A percentile compares a stretch with the other conserved stretches of the same genome.
These are phyloP conservation scores for Calvatia gigantea DNA, from an alignment of 768 basidiomycete species.

Conservation along the genomic window DNA sequence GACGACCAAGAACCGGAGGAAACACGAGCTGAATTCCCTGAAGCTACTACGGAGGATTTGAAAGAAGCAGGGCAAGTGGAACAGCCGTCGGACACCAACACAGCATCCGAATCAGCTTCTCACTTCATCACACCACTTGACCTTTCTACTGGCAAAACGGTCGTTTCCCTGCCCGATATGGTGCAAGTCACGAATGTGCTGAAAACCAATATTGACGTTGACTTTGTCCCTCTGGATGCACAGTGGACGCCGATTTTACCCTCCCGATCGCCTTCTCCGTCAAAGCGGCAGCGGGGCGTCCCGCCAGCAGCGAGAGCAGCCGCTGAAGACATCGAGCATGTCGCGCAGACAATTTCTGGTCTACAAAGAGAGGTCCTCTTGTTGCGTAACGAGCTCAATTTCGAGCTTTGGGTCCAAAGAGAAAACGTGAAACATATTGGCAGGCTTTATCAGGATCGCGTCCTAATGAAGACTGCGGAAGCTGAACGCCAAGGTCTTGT, in stretches of 20 bases:
- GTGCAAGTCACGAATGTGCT: slow-evolving; percentile 67
- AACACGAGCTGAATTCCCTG: background rate
- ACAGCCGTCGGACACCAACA: background rate
- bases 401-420: slow-evolving; percentile 79
- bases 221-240: slow-evolving; percentile 48
- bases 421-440: slow-evolving; percentile 82
- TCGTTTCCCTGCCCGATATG: slow-evolving; percentile 73
- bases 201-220: slow-evolving; percentile 66
- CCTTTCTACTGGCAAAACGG: slow-evolving; percentile 32
- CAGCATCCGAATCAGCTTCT: background rate
- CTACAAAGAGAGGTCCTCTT: slow-evolving; percentile 76
- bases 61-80: background rate
- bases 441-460: slow-evolving; percentile 71
- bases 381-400: slow-evolving; percentile 78
- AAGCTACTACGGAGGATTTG: slow-evolving; percentile 1
- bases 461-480: slow-evolving; percentile 72
- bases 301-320: background rate
- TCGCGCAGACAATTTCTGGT: slow-evolving; percentile 62
- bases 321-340: slow-evolving; percentile 35
- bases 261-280: slow-evolving; percentile 16
- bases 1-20: background rate
- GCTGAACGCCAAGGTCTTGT: slow-evolving; percentile 81
- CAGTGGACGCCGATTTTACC: slow-evolving; percentile 45
- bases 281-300: background rate
- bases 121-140: slow-evolving; percentile 32